Conservation (phyloP, 306 rosid genomes). For the Cicer cuneatum region DNA sequence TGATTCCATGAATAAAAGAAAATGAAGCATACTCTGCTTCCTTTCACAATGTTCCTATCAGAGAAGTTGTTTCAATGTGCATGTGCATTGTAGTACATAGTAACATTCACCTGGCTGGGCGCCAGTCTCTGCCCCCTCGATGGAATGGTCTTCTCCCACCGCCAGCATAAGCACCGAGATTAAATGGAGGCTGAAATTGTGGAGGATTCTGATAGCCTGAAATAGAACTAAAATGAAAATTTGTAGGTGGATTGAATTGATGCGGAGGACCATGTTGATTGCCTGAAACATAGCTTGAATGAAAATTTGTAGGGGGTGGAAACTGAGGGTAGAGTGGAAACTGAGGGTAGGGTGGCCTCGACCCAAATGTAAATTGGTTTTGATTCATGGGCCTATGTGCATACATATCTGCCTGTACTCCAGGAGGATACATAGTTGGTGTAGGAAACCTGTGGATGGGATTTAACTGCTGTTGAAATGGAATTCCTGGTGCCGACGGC, state of each 20-base stretch:
- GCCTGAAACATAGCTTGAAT: constrained; percentile 37
- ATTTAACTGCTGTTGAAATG: constrained; percentile 51
- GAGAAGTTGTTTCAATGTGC: not conserved
- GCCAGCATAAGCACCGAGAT: constrained; percentile 48
- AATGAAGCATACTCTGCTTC: not conserved
- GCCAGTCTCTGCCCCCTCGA: constrained; percentile 54
- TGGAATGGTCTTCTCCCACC: constrained; percentile 48
- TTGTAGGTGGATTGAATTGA: constrained; percentile 45
- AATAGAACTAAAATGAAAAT: constrained; percentile 37
- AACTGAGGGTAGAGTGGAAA: constrained; percentile 43
- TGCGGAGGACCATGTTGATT: constrained; percentile 39
- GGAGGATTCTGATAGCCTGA: constrained; percentile 44
- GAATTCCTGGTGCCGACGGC: constrained; percentile 41
- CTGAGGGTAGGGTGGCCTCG: constrained; percentile 42
- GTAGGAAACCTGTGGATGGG: constrained; percentile 42
- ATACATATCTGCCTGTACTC: constrained; percentile 42
- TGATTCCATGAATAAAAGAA: not conserved
- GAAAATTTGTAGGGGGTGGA: constrained; percentile 40
- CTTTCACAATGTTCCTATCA: not conserved
- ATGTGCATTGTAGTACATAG: not conserved
- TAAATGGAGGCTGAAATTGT: constrained; percentile 44
- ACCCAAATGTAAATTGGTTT: constrained; percentile 41
- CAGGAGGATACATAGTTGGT: constrained; percentile 34
- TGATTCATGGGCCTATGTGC: constrained; percentile 53
- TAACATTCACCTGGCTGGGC: constrained; percentile 48